Conservation (phyloP, 257 asterid genomes). For the Lycium barbarum region DNA sequence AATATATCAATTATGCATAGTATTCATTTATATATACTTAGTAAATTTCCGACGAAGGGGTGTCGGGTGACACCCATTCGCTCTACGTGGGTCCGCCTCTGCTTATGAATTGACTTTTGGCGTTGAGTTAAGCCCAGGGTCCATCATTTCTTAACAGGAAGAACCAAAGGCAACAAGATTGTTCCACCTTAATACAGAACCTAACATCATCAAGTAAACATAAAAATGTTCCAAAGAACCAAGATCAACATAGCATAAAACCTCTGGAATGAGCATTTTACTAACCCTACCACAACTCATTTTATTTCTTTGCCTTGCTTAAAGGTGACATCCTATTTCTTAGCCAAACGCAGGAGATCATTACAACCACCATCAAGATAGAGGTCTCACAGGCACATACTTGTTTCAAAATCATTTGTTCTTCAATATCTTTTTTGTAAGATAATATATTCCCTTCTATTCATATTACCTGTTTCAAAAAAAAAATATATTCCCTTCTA, state of each 20-base stretch:
- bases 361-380: not conserved
- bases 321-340: not conserved
- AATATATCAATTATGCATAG: too few species aligned
- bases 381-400: not conserved
- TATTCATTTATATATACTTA: too few species aligned
- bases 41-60: too few species aligned
- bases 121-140: not conserved
- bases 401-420: not conserved
- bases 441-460: too few species aligned
- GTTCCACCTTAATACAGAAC: not conserved
- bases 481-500: too few species aligned
- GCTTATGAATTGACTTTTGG: too few species aligned
- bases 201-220: not conserved
- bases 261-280: not conserved
- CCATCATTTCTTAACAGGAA: not conserved
- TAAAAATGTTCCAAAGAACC: not conserved
- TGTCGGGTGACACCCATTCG: too few species aligned
- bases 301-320: not conserved
- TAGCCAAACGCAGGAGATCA: not conserved
- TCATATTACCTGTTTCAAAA: too few species aligned
- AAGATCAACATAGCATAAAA: not conserved
- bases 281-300: not conserved
- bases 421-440: not conserved
- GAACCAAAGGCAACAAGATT: slow-evolving; percentile 5
- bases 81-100: too few species aligned